Base-by-base conservation (phyloP, 2,329 filamentous ascomycete species). In the Xylariaceae sp. region DNA sequence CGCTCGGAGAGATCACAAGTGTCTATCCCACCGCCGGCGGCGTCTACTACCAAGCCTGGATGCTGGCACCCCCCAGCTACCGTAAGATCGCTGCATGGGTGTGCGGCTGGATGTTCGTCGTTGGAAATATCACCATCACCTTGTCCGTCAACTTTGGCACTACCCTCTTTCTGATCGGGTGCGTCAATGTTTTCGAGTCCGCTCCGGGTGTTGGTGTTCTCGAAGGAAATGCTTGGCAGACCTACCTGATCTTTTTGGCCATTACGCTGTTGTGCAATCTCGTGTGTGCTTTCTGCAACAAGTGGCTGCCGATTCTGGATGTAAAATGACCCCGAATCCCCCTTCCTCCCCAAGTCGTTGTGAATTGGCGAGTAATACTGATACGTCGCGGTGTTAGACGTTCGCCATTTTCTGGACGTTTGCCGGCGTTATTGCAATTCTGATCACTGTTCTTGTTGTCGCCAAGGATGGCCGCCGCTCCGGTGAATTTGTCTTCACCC, bases 71-170 rank as follows among this genome's bases (percentile, higher is more conserved):
- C 16, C 67, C 77, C 22, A 69, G 68, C 14, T 86, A 81, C 72
- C 83, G 86, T 48, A 80, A 78, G 40, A 71, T 87, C 14, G 76
- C 85, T 14, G 84, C 84, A 31, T 90, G 85, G 82, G 81, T 88
- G 55, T 87, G 84, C 59, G 87, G 87, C 54, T 91, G 87, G 87
- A 75, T 86, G 18, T 91, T 88, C 66, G 80, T 89, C 16, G 83
- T 90, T 47, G 89, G 89, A 53, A 91, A 91, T 71, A 86, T 90
- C 68, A 90, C 86, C 59, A 92, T 92, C 60, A 90, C 88, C 0
- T 75, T 90, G n/a, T 81, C 87, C n/a, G 87, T 90, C 66, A 89
- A 89, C 73, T 91, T 90, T 62, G 88, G 87, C 6, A 90, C 88
- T 3, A 87, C 84, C 0, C 81, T 90, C 58, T 79, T 83, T 67